These are phyloP conservation scores for Tricholoma matsutake DNA, from an alignment of 768 basidiomycete genomes.

Conservation along the genomic window DNA sequence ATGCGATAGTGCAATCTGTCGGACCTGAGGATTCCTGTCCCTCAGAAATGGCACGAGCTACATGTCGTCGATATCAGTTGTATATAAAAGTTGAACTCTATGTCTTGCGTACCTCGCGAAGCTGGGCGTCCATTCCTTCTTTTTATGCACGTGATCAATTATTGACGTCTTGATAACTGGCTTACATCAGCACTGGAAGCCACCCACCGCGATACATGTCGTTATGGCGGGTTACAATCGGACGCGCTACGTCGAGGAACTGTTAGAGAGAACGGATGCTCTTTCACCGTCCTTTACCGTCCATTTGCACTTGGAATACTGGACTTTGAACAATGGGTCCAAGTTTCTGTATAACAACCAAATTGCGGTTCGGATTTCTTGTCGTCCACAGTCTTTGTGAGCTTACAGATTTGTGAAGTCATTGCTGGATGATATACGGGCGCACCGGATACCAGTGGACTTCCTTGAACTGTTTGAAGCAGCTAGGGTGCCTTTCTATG, in stretches of 20 bases:
- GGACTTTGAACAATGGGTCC: constrained; percentile 77
- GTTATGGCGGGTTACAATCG: constrained; percentile 72
- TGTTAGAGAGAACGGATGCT: constrained; percentile 54
- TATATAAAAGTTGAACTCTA: background rate
- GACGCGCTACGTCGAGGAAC: constrained; percentile 59
- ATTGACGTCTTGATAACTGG: constrained; percentile 6
- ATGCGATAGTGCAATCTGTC: constrained; percentile 83
- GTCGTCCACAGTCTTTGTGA: background rate
- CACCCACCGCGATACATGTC: constrained; percentile 20
- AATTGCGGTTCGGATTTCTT: constrained; percentile 47
- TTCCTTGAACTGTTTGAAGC: constrained; percentile 79
- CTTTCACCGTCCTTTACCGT: constrained; percentile 75
- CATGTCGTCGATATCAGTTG: constrained; percentile 1
- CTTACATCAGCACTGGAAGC: constrained; percentile 18
- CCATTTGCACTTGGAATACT: constrained; percentile 75
- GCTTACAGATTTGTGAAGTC: constrained; percentile 41
- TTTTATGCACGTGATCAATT: constrained; percentile 31
- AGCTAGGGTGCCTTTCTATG: constrained; percentile 75
- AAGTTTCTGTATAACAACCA: constrained; percentile 82
- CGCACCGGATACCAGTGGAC: constrained; percentile 81
- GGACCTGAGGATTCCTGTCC: constrained; percentile 83
- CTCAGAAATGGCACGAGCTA: constrained; percentile 83
- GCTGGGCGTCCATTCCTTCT: constrained; percentile 40
- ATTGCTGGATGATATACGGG: constrained; percentile 78
- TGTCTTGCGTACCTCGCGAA: constrained; percentile 39